Evolutionary conservation across 1,284 basidiomycete species (phyloP).

Genomic region (Ganoderma resinaceum): DNA sequence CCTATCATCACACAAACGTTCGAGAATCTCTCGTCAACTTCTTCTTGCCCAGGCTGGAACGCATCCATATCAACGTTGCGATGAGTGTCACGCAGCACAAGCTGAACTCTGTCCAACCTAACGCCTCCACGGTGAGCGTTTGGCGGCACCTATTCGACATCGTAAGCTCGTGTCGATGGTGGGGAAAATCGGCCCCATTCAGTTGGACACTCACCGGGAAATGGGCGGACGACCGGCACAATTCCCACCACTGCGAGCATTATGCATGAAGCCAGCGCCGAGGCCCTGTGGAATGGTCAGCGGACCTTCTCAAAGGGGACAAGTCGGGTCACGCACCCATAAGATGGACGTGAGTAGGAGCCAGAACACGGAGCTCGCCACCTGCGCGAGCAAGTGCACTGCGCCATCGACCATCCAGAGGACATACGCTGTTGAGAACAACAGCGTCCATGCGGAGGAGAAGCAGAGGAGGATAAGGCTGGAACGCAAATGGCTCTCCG

Average conservation of each 20-base stretch:
- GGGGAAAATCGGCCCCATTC: conserved; percentile 10
- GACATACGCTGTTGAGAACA: conserved; percentile 73
- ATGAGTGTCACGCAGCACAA: conserved; percentile 66
- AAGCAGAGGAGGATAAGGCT: conserved; percentile 69
- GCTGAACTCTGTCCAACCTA: conserved; percentile 79
- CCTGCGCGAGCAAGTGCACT: conserved; percentile 69
- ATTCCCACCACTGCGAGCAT: conserved; percentile 61
- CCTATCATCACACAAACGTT: conserved; percentile 43
- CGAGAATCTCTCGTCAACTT: conserved; percentile 53
- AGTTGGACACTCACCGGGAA: conserved; percentile 49
- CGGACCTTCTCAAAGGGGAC: too few species aligned
- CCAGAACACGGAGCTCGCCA: conserved; percentile 81
- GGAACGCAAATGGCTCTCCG: conserved; percentile 18
- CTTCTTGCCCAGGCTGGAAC: conserved; percentile 46
- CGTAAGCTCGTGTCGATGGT: conserved; percentile 23
- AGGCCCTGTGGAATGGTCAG: conserved; percentile 53
- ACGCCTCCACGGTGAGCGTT: conserved; percentile 70
- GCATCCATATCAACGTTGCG: conserved; percentile 69
- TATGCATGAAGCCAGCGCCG: conserved; percentile 70
- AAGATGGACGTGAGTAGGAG: conserved; percentile 64
- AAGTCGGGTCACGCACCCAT: conserved; percentile 58
- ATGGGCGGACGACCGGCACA: conserved; percentile 61
- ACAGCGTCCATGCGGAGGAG: conserved; percentile 71
- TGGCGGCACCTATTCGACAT: conserved; percentile 63
- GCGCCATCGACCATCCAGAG: conserved; percentile 73